Percentiles rank a stretch among this genome's conserved stretches.
phyloP scores from a whole-genome alignment of 768 basidiomycete species.

The Erythrobasidium yunnanense region DNA sequence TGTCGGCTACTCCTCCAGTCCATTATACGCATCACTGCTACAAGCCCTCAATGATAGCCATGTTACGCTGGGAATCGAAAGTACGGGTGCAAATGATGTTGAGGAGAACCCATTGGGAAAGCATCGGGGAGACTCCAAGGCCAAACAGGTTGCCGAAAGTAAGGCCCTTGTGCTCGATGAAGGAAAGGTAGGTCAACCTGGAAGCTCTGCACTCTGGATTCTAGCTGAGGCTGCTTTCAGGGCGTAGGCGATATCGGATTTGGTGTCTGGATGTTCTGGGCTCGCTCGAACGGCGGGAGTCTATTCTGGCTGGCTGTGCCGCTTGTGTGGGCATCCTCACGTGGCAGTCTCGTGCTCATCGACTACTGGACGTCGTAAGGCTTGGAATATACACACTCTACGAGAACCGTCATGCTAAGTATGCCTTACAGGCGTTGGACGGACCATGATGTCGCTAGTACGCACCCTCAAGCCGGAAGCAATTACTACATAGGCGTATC shows the following conservation, averaged over 20 bases:
- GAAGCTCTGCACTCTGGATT: not conserved
- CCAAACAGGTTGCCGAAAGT: not conserved
- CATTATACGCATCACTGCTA: not conserved
- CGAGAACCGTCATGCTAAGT: not conserved
- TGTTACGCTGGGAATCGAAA: not conserved
- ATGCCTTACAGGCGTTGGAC: not conserved
- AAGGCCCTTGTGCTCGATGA: not conserved
- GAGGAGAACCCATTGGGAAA: not conserved
- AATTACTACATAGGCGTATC: not conserved
- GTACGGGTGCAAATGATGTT: not conserved
- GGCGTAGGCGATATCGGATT: not conserved
- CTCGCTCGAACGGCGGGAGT: constrained; percentile 29
- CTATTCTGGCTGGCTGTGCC: constrained; percentile 33
- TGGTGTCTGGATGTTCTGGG: constrained; percentile 31
- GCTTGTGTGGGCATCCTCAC: constrained; percentile 23
- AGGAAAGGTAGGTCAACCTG: not conserved
- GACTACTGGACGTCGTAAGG: not conserved
- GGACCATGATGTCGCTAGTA: not conserved
- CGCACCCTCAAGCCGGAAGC: not conserved
- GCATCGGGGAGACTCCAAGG: not conserved
- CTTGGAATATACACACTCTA: not conserved
- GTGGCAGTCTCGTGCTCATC: not conserved
- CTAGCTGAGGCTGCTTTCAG: not conserved
- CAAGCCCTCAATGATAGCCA: not conserved
- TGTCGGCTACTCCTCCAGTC: not conserved